These are phyloP conservation scores for Rhizopogon vinicolor DNA, from an alignment of 768 basidiomycete genomes.

Conservation along the genomic window DNA sequence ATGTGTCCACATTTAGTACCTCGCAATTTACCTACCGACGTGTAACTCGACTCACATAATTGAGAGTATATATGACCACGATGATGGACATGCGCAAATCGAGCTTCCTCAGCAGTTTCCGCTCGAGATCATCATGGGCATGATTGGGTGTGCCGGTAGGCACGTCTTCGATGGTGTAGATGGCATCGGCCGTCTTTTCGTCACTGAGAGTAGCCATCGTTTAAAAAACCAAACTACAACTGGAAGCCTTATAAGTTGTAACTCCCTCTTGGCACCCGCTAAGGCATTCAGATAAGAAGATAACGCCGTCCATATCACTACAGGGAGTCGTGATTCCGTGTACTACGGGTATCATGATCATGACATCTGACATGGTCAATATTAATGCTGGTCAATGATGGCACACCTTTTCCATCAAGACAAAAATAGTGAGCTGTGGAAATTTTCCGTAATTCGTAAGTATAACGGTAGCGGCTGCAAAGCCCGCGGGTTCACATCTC, in stretches of 20 bases:
- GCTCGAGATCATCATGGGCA: neutral
- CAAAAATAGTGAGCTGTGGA: neutral
- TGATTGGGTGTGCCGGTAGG: neutral
- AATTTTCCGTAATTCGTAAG: no score
- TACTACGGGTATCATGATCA: neutral
- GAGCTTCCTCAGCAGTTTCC: slow-evolving; percentile 4
- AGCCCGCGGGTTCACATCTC: no score
- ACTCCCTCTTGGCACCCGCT: no score
- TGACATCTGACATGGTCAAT: neutral
- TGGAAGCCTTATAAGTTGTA: neutral
- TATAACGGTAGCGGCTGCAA: no score
- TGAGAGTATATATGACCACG: slow-evolving; percentile 7
- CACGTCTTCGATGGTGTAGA: neutral
- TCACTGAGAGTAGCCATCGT: neutral
- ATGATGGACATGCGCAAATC: slow-evolving; percentile 7
- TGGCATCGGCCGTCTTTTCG: neutral
- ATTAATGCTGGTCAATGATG: neutral
- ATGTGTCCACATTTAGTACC: neutral
- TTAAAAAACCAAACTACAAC: neutral
- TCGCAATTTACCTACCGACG: neutral
- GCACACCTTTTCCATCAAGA: neutral
- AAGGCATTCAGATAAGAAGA: no score
- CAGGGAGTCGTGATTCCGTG: neutral
- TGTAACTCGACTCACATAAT: slow-evolving; percentile 4
- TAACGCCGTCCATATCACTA: neutral